Base-by-base conservation (phyloP, 495 filamentous ascomycete species). In the Podospora didyma region DNA sequence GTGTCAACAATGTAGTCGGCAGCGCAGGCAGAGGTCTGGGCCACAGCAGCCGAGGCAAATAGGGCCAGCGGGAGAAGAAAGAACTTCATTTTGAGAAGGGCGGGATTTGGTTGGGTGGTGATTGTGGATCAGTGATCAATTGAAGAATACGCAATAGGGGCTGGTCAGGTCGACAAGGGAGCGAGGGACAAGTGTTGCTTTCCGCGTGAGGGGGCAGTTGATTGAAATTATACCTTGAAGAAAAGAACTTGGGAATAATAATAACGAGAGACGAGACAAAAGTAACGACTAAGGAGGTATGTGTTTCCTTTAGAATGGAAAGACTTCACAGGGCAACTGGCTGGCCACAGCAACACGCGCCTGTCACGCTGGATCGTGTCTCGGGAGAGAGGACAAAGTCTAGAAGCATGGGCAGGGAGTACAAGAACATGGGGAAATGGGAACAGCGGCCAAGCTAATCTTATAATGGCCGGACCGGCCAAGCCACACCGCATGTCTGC, bases 1-100 rank as follows among this genome's bases (percentile, higher is more conserved):
- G 69, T 56, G 46, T 76, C 73, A 63, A 79, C 69, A 53, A 76
- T 75, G 56, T 74, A 73, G 57, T 73, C 62, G 34, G 75, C 75
- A 14, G 54, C 69, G 51, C 75, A 79, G 7, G 56, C 58, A 6
- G 60, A 53, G 24, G 58, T 59, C 47, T 71, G 63, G 28, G 69
- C 67, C 47, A 66, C 41, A 49, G 60, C 66, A 23, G 68, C 63
- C 20, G 65, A 48, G 35, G 67, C 68, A 51, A 75, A 59, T 42
- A 67, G 24, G 44, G 67, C 70, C 28, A 68, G 47, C 22, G 68
- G 55, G 39, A 75, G 45, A 26, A 72, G 22, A 53, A 63, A 21
- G 56, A 62, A 42, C 63, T 73, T 75, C 74, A 77, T 76, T 49
- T n/a, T n/a, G n/a, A n/a, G n/a, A n/a, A n/a, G n/a, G n/a, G n/a